Evolutionary conservation across 495 filamentous ascomycete species (phyloP), one percentile per base, ranked within the genome.

Genomic region (Penicillium flavigenum): DNA sequence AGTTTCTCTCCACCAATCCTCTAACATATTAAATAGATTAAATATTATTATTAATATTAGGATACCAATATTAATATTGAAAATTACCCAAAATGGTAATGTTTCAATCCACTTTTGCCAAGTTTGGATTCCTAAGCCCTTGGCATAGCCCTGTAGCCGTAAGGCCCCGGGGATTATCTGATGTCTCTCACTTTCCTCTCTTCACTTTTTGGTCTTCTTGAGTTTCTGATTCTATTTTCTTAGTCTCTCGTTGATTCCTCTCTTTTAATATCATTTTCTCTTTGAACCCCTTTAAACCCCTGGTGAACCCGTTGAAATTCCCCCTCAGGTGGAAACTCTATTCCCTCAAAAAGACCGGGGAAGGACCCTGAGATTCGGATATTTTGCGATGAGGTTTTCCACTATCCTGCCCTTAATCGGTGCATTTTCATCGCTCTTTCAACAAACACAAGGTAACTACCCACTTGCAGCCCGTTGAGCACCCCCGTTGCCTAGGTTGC

Each of bases 341-440:
- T 45, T 16, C 31, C 53, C 41, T 5, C 11, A 20, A 32, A 7
- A 50, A 16, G 24, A 32, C 26, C 7, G 50, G 50, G 46, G 46
- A 48, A 48, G 27, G 22, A 38, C 45, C 17, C 43, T 47, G 31
- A 32, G 17, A 31, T 17, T 17, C 0, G 36, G 36, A 36, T 43
- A 12, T 34, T 58, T 34, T 58, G 56, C 59, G 29, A 71, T 71
- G 68, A 66, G 58, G 59, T 64, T 70, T 31, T 55, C 45, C 17
- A 56, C 19, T 31, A 11, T 70, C 1, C n/a, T 66, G 47, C 64
- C 61, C 53, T 36, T 62, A 1, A 17, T 67, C 17, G 59, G 59
- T 43, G 61, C 58, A 42, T 31, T 62, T 0, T 61, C 65, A 24
- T 46, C 59, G 17, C 61, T 64, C 57, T 61, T 62, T 47, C 49